Conservation (phyloP, 345 rosid genomes). For the Eutrema heterophyllum region DNA sequence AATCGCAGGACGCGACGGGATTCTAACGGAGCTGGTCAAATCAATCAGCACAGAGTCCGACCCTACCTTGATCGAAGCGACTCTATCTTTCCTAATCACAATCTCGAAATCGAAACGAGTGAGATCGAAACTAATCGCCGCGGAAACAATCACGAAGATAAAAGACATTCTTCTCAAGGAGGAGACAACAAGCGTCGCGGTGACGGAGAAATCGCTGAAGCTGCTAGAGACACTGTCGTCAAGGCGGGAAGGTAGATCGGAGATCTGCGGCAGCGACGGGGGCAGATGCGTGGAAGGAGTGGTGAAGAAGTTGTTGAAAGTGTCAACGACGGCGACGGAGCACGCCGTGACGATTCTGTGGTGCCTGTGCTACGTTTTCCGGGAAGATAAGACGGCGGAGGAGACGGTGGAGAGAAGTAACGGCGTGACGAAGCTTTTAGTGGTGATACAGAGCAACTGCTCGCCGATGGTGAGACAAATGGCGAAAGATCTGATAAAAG, state of each 20-base stretch:
- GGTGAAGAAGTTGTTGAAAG: conserved; percentile 62
- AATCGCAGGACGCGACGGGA: conserved; percentile 54
- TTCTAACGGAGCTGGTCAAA: conserved; percentile 42
- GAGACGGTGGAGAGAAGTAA: conserved; percentile 63
- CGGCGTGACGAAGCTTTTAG: conserved; percentile 63
- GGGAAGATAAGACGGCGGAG: conserved; percentile 41
- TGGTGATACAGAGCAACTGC: conserved; percentile 86
- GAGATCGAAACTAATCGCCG: conserved; percentile 38
- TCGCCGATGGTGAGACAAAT: conserved; percentile 66
- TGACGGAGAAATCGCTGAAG: conserved; percentile 65
- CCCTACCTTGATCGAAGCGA: conserved; percentile 46
- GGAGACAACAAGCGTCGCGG: conserved; percentile 28
- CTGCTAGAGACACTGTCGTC: conserved; percentile 55
- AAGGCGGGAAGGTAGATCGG: conserved; percentile 60
- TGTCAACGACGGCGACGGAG: conserved; percentile 70
- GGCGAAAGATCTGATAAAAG: conserved; percentile 67
- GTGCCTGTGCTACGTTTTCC: conserved; percentile 62
- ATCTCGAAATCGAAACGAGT: conserved; percentile 52
- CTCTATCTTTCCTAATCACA: conserved; percentile 50
- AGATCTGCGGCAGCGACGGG: conserved; percentile 35
- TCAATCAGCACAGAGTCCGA: conserved; percentile 39
- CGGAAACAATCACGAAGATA: conserved; percentile 36
- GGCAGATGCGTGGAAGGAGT: conserved; percentile 53
- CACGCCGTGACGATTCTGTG: conserved; percentile 78
- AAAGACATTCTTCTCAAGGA: conserved; percentile 36